These are phyloP conservation scores for Talaromyces trachyspermus DNA, from an alignment of 495 filamentous ascomycete genomes.

Conservation along the genomic window DNA sequence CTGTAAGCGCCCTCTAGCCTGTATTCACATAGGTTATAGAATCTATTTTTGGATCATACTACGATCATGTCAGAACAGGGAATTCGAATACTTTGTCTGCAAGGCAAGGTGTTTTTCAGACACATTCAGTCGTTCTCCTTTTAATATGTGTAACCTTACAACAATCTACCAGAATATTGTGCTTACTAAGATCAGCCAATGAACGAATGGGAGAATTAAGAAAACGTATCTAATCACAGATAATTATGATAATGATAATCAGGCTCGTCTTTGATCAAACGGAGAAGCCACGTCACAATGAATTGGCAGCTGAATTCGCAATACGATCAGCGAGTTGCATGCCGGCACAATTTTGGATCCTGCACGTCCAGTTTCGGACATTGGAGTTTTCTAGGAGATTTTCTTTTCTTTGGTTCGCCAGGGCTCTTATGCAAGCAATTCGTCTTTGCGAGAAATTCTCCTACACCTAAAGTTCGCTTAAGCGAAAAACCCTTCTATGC, in stretches of 20 bases:
- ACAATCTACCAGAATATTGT: background rate
- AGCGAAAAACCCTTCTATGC: constrained; percentile 1
- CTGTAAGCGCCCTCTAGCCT: background rate
- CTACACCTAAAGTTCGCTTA: background rate
- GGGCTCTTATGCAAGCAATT: background rate
- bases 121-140: background rate
- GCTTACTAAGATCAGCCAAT: too few species aligned
- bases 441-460: constrained; percentile 1
- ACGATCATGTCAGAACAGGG: background rate
- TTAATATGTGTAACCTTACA: background rate
- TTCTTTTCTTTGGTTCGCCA: background rate
- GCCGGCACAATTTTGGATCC: background rate
- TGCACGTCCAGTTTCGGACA: background rate
- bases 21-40: background rate
- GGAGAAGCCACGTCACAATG: too few species aligned
- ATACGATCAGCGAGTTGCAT: background rate
- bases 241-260: too few species aligned
- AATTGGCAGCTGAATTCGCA: background rate
- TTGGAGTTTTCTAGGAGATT: background rate
- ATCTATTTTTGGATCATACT: background rate
- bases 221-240: too few species aligned
- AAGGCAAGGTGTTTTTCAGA: background rate
- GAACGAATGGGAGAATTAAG: too few species aligned
- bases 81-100: background rate
- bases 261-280: too few species aligned